Percentiles rank a stretch among this genome's conserved stretches.
Conservation (phyloP, 2,329 filamentous ascomycete species). For the Stagonosporopsis vannaccii region DNA sequence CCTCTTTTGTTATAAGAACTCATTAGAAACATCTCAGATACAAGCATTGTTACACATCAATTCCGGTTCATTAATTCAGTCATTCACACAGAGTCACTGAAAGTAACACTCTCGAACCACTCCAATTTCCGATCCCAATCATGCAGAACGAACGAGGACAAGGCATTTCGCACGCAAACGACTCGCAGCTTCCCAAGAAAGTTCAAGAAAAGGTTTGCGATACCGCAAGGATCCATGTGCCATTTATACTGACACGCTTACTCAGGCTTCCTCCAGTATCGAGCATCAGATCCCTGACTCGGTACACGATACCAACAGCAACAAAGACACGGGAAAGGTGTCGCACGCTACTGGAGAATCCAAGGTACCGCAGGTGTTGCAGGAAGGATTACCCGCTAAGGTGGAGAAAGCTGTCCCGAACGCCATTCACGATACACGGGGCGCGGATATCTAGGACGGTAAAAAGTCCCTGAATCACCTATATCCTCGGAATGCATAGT, state of each 20-base stretch:
- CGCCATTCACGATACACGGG: constrained; percentile 7
- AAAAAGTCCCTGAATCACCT: no score
- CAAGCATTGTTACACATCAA: not conserved
- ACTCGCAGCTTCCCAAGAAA: constrained; percentile 14
- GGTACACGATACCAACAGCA: constrained; percentile 13
- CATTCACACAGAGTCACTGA: not conserved
- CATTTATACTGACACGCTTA: not conserved
- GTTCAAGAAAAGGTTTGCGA: constrained; percentile 10
- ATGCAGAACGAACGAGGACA: constrained; percentile 17
- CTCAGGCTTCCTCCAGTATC: constrained; percentile 5
- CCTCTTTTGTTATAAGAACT: not conserved
- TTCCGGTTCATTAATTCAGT: not conserved
- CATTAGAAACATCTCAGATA: no score
- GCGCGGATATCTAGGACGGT: constrained; percentile 7
- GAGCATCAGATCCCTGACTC: constrained; percentile 14
- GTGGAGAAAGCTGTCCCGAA: constrained; percentile 9
- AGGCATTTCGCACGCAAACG: constrained; percentile 13
- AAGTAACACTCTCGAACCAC: not conserved
- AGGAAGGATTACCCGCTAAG: constrained; percentile 10
- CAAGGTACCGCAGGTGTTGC: constrained; percentile 9
- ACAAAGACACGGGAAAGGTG: constrained; percentile 16
- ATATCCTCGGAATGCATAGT: not conserved
- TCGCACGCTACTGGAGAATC: constrained; percentile 14
- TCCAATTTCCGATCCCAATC: not conserved
- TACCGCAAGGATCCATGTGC: no score